These are phyloP conservation scores for Hygrophorus russula DNA, from an alignment of 768 basidiomycete genomes.

Conservation along the genomic window DNA sequence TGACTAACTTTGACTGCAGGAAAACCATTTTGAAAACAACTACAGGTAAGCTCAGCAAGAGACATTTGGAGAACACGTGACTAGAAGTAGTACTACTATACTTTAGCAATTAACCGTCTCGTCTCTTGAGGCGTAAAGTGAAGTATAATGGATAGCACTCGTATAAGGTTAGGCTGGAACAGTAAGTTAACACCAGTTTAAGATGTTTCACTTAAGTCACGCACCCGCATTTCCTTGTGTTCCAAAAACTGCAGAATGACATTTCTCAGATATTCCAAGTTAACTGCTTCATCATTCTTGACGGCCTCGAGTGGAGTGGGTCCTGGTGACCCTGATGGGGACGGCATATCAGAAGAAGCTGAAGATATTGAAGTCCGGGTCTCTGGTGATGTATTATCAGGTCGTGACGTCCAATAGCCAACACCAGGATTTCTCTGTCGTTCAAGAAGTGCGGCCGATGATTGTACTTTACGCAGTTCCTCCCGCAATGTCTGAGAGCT, in stretches of 20 bases:
- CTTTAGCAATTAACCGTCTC: constrained; percentile 78
- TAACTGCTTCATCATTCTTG: constrained; percentile 81
- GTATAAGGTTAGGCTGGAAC: constrained; percentile 72
- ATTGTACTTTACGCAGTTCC: constrained; percentile 91
- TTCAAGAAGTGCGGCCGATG: constrained; percentile 82
- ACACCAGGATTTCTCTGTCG: constrained; percentile 88
- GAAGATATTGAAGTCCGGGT: constrained; percentile 28
- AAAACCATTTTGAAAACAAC: constrained; percentile 63
- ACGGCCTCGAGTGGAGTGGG: constrained; percentile 18
- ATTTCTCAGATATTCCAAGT: constrained; percentile 91
- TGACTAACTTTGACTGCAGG: constrained; percentile 47
- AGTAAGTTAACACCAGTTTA: constrained; percentile 2
- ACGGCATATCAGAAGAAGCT: constrained; percentile 20
- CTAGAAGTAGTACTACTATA: constrained; percentile 25
- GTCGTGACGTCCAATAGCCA: constrained; percentile 73
- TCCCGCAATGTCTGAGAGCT: constrained; percentile 72
- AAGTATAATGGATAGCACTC: constrained; percentile 85
- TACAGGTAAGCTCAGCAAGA: constrained; percentile 55
- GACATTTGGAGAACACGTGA: constrained; percentile 34
- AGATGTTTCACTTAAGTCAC: constrained; percentile 17
- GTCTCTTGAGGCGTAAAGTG: constrained; percentile 95
- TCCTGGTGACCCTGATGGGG: constrained; percentile 26
- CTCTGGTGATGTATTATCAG: constrained; percentile 21
- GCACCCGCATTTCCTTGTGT: constrained; percentile 95
- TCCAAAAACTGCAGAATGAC: constrained; percentile 96